Evolutionary conservation across 1,284 basidiomycete species (phyloP).

Genomic region (Boletus sp.): DNA sequence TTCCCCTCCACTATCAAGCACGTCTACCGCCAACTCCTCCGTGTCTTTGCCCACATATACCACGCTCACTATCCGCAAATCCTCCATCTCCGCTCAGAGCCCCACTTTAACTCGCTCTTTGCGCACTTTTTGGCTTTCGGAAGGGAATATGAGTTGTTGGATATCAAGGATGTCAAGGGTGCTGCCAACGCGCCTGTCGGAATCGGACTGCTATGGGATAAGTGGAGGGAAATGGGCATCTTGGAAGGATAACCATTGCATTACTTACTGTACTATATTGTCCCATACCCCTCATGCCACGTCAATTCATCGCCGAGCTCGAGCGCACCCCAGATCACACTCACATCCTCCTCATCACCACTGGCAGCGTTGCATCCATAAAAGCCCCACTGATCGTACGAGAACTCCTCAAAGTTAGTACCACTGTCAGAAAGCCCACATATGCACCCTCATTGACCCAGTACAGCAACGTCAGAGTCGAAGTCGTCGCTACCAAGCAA

Average conservation of each 20-base stretch:
- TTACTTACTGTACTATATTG: constrained; percentile 27
- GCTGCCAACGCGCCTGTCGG: constrained; percentile 64
- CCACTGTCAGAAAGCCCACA: background rate
- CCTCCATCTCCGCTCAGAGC: constrained; percentile 92
- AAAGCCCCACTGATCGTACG: constrained; percentile 90
- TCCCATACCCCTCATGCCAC: constrained; percentile 16
- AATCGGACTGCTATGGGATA: constrained; percentile 86
- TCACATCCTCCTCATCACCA: constrained; percentile 85
- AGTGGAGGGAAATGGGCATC: constrained; percentile 85
- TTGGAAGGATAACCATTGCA: constrained; percentile 47
- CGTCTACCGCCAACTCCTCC: constrained; percentile 95
- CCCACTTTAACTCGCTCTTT: constrained; percentile 98
- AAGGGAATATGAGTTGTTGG: constrained; percentile 90
- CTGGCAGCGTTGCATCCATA: constrained; percentile 93
- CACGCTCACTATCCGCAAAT: constrained; percentile 94
- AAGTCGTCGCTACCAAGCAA: constrained; percentile 82
- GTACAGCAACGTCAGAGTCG: constrained; percentile 76
- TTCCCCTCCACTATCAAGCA: constrained; percentile 96
- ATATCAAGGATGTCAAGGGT: constrained; percentile 88
- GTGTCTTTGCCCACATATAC: constrained; percentile 98
- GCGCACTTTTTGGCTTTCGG: constrained; percentile 97
- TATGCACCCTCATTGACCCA: constrained; percentile 36
- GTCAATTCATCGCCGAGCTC: constrained; percentile 48
- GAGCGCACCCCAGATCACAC: constrained; percentile 50
- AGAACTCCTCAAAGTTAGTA: constrained; percentile 69